A percentile compares a stretch with the other conserved stretches of the same genome.
These are phyloP conservation scores for Aspergillus wentii DNA, from an alignment of 495 filamentous ascomycete genomes.

Conservation along the genomic window DNA sequence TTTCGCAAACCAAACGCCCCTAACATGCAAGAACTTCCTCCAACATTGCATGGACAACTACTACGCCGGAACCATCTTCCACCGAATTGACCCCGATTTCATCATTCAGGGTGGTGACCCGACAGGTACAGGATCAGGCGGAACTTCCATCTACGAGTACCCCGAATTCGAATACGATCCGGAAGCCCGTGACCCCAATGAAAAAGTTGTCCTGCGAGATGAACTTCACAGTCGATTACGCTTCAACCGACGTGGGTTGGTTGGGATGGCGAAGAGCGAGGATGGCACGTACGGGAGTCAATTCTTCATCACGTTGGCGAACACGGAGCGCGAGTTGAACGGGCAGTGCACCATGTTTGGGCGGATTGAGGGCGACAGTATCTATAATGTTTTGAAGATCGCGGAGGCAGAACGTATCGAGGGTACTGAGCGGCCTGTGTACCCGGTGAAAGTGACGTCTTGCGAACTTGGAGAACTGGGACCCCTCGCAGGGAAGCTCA, in stretches of 20 bases:
- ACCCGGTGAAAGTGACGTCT: slow-evolving; percentile 73
- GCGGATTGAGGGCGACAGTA: slow-evolving; percentile 85
- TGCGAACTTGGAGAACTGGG: slow-evolving; percentile 73
- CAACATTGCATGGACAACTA: slow-evolving; percentile 93
- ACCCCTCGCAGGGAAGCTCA: slow-evolving; percentile 86
- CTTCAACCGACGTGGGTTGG: slow-evolving; percentile 83
- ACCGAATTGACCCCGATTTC: slow-evolving; percentile 87
- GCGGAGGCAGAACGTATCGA: slow-evolving; percentile 79
- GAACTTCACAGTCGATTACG: slow-evolving; percentile 89
- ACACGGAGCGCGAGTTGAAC: slow-evolving; percentile 74
- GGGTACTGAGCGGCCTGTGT: slow-evolving; percentile 79
- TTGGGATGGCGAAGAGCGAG: slow-evolving; percentile 83
- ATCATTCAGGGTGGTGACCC: slow-evolving; percentile 95
- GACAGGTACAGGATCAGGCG: slow-evolving; percentile 84
- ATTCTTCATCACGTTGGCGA: slow-evolving; percentile 89
- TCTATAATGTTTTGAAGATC: slow-evolving; percentile 92
- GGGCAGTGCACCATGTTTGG: slow-evolving; percentile 94
- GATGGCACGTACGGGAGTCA: slow-evolving; percentile 81
- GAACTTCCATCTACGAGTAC: slow-evolving; percentile 84
- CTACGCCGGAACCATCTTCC: slow-evolving; percentile 88
- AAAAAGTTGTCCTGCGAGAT: slow-evolving; percentile 69
- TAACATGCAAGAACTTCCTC: slow-evolving; percentile 91
- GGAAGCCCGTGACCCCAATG: slow-evolving; percentile 49
- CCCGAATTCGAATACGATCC: slow-evolving; percentile 71
- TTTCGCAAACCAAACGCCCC: slow-evolving; percentile 88